phyloP scores from a whole-genome alignment of 2,329 filamentous ascomycete genomes.

The Pseudogymnoascus sp. region DNA sequence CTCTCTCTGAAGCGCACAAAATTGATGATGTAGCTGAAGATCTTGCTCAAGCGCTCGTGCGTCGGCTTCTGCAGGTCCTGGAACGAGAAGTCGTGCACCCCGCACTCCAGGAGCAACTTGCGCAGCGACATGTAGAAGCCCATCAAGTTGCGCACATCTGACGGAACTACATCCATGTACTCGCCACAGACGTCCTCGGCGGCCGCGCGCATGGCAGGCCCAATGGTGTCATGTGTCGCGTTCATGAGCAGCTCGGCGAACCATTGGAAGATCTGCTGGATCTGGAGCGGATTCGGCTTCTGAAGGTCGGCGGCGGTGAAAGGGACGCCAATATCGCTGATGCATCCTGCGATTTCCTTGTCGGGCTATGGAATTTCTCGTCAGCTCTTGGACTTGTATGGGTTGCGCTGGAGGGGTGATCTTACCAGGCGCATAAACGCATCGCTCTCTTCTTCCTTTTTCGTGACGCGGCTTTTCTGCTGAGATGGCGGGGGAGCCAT shows the following conservation, averaged over 20 bases:
- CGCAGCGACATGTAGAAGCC: conserved; percentile 85
- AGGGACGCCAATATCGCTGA: conserved; percentile 89
- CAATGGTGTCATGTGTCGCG: conserved; percentile 83
- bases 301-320: conserved; percentile 81
- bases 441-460: conserved; percentile 50
- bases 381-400: conserved; percentile 9
- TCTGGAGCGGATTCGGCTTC: conserved; percentile 88
- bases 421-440: conserved; percentile 48
- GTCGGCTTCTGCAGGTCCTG: conserved; percentile 86
- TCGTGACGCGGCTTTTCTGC: conserved; percentile 39
- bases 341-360: conserved; percentile 88
- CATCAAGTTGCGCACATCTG: conserved; percentile 89
- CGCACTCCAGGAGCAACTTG: conserved; percentile 74
- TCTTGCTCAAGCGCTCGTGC: conserved; percentile 81
- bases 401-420: conserved; percentile 8
- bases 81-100: conserved; percentile 89
- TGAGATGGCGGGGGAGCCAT: conserved; percentile 39
- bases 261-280: conserved; percentile 97
- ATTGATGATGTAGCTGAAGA: conserved; percentile 97
- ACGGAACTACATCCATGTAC: conserved; percentile 72
- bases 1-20: conserved; percentile 95
- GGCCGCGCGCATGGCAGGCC: conserved; percentile 89
- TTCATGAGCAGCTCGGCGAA: conserved; percentile 92
- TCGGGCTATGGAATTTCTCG: conserved; percentile 34
- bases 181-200: conserved; percentile 81